These are phyloP conservation scores for Neurospora sp. DNA, from an alignment of 2,329 filamentous ascomycete species.

Conservation along the genomic window DNA sequence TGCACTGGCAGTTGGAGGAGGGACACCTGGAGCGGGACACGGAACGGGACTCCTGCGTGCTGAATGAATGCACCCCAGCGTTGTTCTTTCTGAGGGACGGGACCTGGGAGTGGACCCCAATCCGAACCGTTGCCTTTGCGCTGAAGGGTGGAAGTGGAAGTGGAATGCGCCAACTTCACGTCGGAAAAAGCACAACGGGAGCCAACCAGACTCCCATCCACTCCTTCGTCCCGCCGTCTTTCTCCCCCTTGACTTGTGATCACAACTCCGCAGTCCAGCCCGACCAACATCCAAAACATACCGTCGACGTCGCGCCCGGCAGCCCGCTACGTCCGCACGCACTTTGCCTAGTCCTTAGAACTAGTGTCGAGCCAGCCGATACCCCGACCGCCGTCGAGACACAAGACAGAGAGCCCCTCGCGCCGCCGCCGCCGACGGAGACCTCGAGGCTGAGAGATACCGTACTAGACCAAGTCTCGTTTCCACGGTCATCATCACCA, in stretches of 20 bases:
- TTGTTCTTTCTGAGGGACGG: not conserved
- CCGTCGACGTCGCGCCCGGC: not conserved
- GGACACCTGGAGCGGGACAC: not conserved
- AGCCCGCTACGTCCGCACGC: not conserved
- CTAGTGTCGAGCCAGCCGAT: not conserved
- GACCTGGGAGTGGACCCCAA: not conserved
- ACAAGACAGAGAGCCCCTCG: not conserved
- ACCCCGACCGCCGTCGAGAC: not conserved
- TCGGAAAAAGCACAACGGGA: conserved; percentile 17
- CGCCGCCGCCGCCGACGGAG: not conserved
- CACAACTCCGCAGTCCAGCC: not conserved
- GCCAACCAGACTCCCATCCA: conserved; percentile 2
- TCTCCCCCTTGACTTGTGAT: not conserved
- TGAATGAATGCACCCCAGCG: not conserved
- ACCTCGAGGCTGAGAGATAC: not conserved
- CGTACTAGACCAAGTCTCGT: not conserved
- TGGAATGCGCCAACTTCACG: conserved; percentile 15
- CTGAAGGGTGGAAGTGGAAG: not conserved
- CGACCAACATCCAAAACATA: not conserved
- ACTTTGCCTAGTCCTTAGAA: not conserved
- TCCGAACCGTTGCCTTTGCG: not conserved
- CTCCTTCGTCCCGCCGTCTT: conserved; percentile 8
- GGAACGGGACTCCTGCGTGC: not conserved
- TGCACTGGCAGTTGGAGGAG: not conserved
- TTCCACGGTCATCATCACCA: not conserved